Evolutionary conservation across 371 early-diverging fungal genomes (phyloP), one percentile per base, ranked within the genome.

Genomic region (Dichotomocladium elegans): DNA sequence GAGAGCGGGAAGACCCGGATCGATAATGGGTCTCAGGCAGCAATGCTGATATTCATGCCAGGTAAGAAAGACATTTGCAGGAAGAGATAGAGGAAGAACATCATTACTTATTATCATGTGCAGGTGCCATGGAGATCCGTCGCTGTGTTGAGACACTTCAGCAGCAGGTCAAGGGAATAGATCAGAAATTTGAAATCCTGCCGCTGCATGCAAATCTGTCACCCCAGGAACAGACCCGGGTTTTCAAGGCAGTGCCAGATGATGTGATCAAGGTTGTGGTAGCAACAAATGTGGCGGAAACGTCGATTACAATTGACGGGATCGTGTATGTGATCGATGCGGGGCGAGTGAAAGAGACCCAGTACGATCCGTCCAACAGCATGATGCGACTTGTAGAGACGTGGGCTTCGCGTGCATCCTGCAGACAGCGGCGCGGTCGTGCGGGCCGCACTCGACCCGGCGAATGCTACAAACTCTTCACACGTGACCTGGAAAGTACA

Each of bases 211-310:
- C 93, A 2, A 81, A 86, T 27, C 68, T 93, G 10, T 83, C 90
- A 1, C 80, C 84, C 6, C 83, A 83, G 33, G 81, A 82, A 30
- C 87, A 92, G 63, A 78, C 72, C 3, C 77, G 79, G 28, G 83
- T 88, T 3, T 85, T 86, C 57, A 70, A 79, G 15, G 66, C 69
- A 4, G 83, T 84, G 21, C 77, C 82, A 3, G 49, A 53, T 1
- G 77, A 81, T n/a, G 72, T 79, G 3, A 77, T 93, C 45, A 96
- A 96, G 72, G 82, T 94, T 46, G 92, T 99, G 14, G 83, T 97
- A 9, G 77, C 92, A 1, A 99, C 99, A 26, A 99, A 98, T 48
- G 93, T 99, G 33, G 95, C 97, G 0, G 99, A 99, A 65, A 96
- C 98, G 0, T 83, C 86, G 37, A 84, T 98, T 54, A 98, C 99